Conservation (phyloP, 805 yeast genomes). For the Ascoidea asiatica region DNA sequence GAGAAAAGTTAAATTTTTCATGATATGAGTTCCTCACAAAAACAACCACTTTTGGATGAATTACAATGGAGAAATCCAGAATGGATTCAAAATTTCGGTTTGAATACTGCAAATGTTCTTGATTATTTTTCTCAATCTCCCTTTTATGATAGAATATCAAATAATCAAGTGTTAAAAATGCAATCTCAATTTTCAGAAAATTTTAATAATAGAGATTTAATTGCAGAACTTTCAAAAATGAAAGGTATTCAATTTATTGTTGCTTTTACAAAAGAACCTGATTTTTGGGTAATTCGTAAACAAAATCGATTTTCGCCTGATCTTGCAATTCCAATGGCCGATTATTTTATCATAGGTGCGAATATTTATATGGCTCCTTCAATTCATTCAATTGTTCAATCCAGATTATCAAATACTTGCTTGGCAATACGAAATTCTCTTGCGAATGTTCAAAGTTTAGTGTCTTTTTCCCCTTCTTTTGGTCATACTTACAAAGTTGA, state of each 20-base stretch:
- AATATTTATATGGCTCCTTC: conserved; percentile 86
- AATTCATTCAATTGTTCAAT: conserved; percentile 55
- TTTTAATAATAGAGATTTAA: conserved; percentile 24
- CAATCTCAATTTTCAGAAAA: conserved; percentile 72
- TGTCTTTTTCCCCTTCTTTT: not conserved
- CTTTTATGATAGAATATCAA: conserved; percentile 85
- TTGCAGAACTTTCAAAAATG: conserved; percentile 58
- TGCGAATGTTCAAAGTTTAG: not conserved
- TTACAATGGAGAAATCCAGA: conserved; percentile 97
- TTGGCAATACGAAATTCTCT: not conserved
- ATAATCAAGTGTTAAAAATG: conserved; percentile 91
- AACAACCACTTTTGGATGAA: conserved; percentile 48
- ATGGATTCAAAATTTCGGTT: conserved; percentile 85
- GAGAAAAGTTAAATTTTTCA: not conserved
- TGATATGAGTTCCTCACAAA: not conserved
- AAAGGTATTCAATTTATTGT: conserved; percentile 78
- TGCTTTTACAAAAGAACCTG: conserved; percentile 70
- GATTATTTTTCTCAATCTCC: conserved; percentile 93
- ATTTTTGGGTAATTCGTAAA: conserved; percentile 81
- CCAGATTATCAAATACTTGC: conserved; percentile 39
- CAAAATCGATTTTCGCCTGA: conserved; percentile 50
- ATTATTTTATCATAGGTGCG: conserved; percentile 83
- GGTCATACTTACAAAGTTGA: not conserved
- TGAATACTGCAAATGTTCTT: conserved; percentile 78
- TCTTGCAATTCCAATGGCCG: conserved; percentile 44